phyloP scores from a whole-genome alignment of 768 basidiomycete species.

The Wakefieldia striispora region DNA sequence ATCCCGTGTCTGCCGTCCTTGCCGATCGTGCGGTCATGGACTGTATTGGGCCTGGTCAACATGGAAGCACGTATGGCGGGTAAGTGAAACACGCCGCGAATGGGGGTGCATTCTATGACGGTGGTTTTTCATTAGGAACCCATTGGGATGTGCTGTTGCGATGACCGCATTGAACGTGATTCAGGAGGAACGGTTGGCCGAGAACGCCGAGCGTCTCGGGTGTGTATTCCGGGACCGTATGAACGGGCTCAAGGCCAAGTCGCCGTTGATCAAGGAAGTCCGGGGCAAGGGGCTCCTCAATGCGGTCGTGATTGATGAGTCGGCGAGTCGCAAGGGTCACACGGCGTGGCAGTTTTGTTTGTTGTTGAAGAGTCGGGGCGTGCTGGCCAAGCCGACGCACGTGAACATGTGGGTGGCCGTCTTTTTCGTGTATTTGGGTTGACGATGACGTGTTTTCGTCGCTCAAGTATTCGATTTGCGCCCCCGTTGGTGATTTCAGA shows the following conservation, averaged over 20 bases:
- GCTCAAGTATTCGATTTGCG: slow-evolving; percentile 85
- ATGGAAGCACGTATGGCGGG: slow-evolving; percentile 96
- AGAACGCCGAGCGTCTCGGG: slow-evolving; percentile 78
- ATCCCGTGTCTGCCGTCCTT: slow-evolving; percentile 94
- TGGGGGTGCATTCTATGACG: not conserved
- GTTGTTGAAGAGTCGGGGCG: slow-evolving; percentile 84
- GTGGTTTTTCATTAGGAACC: slow-evolving; percentile 56
- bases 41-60: slow-evolving; percentile 92
- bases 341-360: slow-evolving; percentile 97
- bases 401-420: slow-evolving; percentile 73
- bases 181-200: slow-evolving; percentile 77
- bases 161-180: slow-evolving; percentile 93
- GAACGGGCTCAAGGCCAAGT: slow-evolving; percentile 46
- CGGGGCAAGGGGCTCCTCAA: slow-evolving; percentile 89
- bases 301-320: slow-evolving; percentile 90
- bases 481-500: slow-evolving; percentile 95
- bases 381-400: slow-evolving; percentile 96
- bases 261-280: slow-evolving; percentile 73
- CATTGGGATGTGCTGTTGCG: slow-evolving; percentile 93
- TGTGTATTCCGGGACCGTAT: slow-evolving; percentile 73
- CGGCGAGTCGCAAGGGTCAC: slow-evolving; percentile 67
- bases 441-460: not conserved
- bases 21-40: slow-evolving; percentile 92
- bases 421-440: not conserved
- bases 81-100: slow-evolving; percentile 28